These are phyloP conservation scores for Eucalyptus tenuipes DNA, from an alignment of 345 rosid species.

Conservation along the genomic window DNA sequence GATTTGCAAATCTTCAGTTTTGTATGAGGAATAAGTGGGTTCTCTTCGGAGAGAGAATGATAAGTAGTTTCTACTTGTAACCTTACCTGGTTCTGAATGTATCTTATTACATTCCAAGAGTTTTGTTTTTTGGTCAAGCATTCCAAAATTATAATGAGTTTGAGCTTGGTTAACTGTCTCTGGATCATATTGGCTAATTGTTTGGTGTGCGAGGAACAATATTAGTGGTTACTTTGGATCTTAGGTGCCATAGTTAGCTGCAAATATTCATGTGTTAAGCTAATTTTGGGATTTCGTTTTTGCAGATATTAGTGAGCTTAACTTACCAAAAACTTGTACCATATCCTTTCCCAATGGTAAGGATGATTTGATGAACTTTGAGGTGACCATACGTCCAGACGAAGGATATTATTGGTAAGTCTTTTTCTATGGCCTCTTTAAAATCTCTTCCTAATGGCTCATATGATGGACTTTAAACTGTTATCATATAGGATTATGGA, in stretches of 20 bases:
- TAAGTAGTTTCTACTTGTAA: not conserved
- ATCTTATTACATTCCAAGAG: not conserved
- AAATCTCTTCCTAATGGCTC: not conserved
- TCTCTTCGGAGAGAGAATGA: not conserved
- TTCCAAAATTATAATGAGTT: not conserved
- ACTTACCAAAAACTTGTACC: conserved; percentile 60
- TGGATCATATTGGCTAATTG: not conserved
- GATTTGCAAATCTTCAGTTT: not conserved
- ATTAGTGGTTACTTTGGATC: not conserved
- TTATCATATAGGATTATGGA: not conserved
- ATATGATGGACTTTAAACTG: not conserved
- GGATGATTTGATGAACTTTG: conserved; percentile 80
- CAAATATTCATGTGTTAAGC: not conserved
- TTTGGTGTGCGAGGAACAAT: not conserved
- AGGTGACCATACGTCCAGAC: conserved; percentile 68
- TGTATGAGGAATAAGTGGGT: not conserved
- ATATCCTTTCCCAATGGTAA: conserved; percentile 67
- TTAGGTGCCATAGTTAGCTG: not conserved
- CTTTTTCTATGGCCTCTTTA: not conserved
- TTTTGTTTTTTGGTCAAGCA: not conserved
- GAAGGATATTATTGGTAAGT: conserved; percentile 79
- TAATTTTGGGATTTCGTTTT: not conserved
- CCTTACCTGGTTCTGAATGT: not conserved
- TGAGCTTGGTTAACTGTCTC: not conserved
- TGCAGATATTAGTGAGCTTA: conserved; percentile 67